These are phyloP conservation scores for Climacium dendroides DNA, from an alignment of 225 moss, liverwort and hornwort genomes.

Conservation along the genomic window DNA sequence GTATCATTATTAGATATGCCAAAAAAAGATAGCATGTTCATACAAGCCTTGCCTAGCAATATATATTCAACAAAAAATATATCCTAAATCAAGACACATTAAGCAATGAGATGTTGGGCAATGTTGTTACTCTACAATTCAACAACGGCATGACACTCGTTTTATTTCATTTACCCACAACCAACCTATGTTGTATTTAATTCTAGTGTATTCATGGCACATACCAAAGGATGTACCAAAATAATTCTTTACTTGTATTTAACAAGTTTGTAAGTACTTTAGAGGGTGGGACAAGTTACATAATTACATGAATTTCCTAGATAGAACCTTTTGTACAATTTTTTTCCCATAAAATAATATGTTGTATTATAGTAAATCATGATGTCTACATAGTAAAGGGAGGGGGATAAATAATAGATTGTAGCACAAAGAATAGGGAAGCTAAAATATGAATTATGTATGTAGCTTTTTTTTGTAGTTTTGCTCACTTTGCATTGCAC, in stretches of 20 bases:
- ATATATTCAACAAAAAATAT: neutral
- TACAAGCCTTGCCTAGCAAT: neutral
- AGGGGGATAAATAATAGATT: no score
- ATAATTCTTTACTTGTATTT: neutral
- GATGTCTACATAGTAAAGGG: rapidly evolving
- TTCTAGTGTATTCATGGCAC: no score
- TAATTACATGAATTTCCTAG: no score
- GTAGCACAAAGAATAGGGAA: rapidly evolving
- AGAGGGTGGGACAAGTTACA: neutral
- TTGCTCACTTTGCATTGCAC: neutral
- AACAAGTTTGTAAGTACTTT: neutral
- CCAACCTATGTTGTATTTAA: neutral
- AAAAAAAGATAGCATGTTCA: neutral
- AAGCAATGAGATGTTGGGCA: neutral
- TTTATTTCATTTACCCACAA: neutral
- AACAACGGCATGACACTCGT: rapidly evolving
- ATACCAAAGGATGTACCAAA: neutral
- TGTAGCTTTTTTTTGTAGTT: neutral
- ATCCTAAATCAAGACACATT: neutral
- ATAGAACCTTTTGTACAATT: neutral
- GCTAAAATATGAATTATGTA: neutral
- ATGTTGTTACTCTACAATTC: neutral
- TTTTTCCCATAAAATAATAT: neutral
- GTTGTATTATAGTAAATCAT: neutral
- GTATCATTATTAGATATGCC: neutral